These are phyloP conservation scores for Trichopus zeylanicus DNA, from an alignment of 116 monocot genomes.

Conservation along the genomic window DNA sequence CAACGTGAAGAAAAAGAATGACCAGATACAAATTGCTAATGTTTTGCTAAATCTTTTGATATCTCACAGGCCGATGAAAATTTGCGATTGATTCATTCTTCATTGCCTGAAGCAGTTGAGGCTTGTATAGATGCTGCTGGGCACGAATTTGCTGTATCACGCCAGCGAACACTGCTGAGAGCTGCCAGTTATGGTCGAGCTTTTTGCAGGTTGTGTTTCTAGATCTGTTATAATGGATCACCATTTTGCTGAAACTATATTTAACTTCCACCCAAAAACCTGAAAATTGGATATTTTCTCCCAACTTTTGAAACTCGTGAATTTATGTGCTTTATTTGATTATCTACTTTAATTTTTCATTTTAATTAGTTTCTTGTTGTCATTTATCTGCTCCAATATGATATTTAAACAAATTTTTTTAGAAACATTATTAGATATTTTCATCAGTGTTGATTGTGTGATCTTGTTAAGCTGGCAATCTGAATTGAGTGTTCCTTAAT, in stretches of 20 bases:
- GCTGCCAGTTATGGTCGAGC: conserved; percentile 99
- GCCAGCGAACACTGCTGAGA: conserved; percentile 76
- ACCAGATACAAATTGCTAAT: not conserved
- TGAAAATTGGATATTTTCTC: not conserved
- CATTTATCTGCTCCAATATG: too few species aligned
- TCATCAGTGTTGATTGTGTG: too few species aligned
- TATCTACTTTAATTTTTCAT: not conserved
- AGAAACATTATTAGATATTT: too few species aligned
- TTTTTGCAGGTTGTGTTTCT: conserved; percentile 79
- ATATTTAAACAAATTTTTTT: too few species aligned
- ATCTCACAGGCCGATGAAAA: conserved; percentile 95
- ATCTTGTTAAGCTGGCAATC: too few species aligned
- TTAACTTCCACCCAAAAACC: not conserved
- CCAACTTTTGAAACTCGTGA: not conserved
- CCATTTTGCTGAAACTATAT: not conserved
- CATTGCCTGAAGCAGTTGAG: conserved; percentile 83
- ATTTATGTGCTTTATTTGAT: not conserved
- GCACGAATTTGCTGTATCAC: conserved; percentile 93
- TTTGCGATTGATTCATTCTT: conserved; percentile 60
- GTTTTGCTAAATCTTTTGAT: not conserved
- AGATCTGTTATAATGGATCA: not conserved
- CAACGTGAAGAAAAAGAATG: too few species aligned
- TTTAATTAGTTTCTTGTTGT: not conserved
- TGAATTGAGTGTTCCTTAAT: too few species aligned
- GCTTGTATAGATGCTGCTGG: conserved; percentile 97